Base-by-base conservation (phyloP, 352 stramenopile species). In the Pythium sp. region DNA sequence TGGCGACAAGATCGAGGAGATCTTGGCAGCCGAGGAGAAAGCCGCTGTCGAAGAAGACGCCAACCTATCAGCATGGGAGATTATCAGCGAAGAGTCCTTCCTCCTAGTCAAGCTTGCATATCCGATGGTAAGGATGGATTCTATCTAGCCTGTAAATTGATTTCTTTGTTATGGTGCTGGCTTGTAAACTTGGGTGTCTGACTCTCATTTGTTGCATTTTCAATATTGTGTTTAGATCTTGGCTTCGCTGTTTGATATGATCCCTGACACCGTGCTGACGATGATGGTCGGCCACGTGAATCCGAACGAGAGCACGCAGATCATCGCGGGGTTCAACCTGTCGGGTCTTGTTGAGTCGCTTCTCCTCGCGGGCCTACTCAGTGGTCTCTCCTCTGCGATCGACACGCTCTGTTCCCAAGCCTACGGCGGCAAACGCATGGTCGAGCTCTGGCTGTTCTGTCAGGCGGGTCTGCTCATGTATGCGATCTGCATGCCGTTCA, bases 351-450 rank as follows among this genome's bases (percentile, higher is more conserved):
- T n/a, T 20, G 14, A 49, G 15, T 8, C 15, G 41, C 1, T 49
- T 49, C 41, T 49, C 12, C 41, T 49, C 41, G 15, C 0, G 5
- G 41, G 41, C 8, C 5, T 49, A 6, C 15, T 49, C 41, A 49
- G 5, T 3, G 41, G 41, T 49, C 71, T 93, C 0, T 76, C 84
- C 6, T 89, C 81, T 15, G 86, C 82, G 7, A 72, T 95, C 43
- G 87, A 95, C 68, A 95, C 87, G 65, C 72, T 95, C 14, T 94
- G 84, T 58, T 77, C 77, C 9, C 79, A 92, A 41, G 85, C 87
- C 5, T 91, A 86, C 62, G 84, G 84, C 20, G 84, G 72, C 61
- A 84, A 82, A 51, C 75, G 78, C 47, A 72, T 82, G 64, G 65
- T 72, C 11, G 80, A 91, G 60, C 70, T 92, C 58, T 90, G 84